A percentile compares a stretch with the other conserved stretches of the same genome.
Conservation (phyloP, 495 filamentous ascomycete genomes). For the Rostrohypoxylon terebratum region DNA sequence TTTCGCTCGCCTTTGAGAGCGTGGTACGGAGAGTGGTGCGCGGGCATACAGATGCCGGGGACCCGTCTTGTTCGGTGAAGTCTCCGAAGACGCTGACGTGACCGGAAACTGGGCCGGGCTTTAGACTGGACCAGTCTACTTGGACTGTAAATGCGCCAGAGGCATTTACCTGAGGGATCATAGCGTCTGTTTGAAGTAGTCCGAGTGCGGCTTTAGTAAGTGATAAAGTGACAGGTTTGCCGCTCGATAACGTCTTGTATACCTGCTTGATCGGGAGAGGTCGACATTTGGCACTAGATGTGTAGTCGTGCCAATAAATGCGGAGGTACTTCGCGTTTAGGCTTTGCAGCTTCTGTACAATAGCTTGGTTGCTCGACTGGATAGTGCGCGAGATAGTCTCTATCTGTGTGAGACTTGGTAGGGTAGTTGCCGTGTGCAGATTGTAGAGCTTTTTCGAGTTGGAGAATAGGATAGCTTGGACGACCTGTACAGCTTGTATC, state of each 20-base stretch:
- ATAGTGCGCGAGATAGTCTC: constrained; percentile 14
- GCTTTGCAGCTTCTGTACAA: constrained; percentile 21
- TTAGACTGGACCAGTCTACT: constrained; percentile 70
- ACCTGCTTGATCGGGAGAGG: constrained; percentile 77
- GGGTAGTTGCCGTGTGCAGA: constrained; percentile 50
- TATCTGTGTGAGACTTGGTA: constrained; percentile 13
- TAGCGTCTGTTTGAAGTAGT: constrained; percentile 68
- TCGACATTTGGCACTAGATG: constrained; percentile 72
- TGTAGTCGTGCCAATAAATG: constrained; percentile 85
- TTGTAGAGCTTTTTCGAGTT: constrained; percentile 77
- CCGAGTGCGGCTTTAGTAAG: constrained; percentile 66
- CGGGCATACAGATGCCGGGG: constrained; percentile 64
- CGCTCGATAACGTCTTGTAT: constrained; percentile 64
- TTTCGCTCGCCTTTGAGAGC: constrained; percentile 60
- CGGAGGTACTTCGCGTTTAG: constrained; percentile 67
- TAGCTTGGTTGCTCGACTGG: constrained; percentile 45
- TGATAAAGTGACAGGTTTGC: constrained; percentile 62
- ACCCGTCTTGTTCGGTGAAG: constrained; percentile 65
- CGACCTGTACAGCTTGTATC: constrained; percentile 67
- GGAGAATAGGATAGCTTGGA: constrained; percentile 72
- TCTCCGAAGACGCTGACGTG: constrained; percentile 72
- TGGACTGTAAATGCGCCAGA: constrained; percentile 71
- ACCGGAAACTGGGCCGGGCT: constrained; percentile 62
- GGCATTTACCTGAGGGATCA: constrained; percentile 56
- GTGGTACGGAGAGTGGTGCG: constrained; percentile 67